Base-by-base conservation (phyloP, 169 alveolate genomes). In the Cryptosporidium ryanae region DNA sequence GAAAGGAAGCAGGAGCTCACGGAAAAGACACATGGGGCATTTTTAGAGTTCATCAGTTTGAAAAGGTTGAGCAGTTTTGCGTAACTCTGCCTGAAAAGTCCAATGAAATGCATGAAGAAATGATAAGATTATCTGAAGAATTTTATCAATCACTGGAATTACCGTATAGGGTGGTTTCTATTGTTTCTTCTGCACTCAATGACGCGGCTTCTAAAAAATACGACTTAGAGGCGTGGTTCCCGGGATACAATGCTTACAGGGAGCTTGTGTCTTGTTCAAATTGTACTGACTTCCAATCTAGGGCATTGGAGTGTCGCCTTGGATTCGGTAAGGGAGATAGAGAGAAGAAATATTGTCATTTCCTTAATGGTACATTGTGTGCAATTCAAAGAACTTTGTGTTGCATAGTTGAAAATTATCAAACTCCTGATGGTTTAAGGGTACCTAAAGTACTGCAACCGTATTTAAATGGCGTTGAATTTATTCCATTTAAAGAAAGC, bases 1-100 rank as follows among this genome's bases (percentile, higher is more conserved):
- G 99, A 82, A 97, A 97, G 92, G 99, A 98, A 93, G 99, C 99
- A n/a, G 99, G 99, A 17, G 98, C 99, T 44, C 99, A 97, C 84
- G 99, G 99, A 5, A 96, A 94, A 82, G 99, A 98, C 90, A 96
- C 97, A 34, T 96, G 99, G 98, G 99, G 99, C 12, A 96, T 98
- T 29, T 97, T 96, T 92, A 94, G 99, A 66, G 97, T 98, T 55
- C 99, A 98, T 89, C 98, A 98, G 91, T 98, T 98, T 93, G 99
- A 98, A 90, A 98, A 98, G 91, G 96, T 98, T 34, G 99, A 98
- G 91, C 99, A 98, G 92, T 98, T 98, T 84, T 94, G 96, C 64
- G 92, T 98, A 43, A 91, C 98, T 63, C 84, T 96, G 13, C 99
- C 99, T 5, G 99, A 97, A 65, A 95, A 94, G 18, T 95, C 98